Evolutionary conservation across 2,329 filamentous ascomycete genomes (phyloP).

Genomic region (Xylaria sp.): DNA sequence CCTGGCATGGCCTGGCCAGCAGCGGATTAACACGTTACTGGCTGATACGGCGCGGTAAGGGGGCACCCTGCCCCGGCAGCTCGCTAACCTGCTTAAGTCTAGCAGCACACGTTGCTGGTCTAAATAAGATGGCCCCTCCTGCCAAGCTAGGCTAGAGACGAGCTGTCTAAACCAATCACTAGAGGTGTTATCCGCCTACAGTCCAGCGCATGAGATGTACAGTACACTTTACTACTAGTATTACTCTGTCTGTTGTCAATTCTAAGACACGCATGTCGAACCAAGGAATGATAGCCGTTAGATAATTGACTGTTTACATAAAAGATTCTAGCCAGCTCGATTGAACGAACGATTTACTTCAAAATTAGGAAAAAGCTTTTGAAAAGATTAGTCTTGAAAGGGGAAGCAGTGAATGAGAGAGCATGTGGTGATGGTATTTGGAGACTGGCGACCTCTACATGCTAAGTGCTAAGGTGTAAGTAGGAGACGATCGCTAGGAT

Average conservation of each 20-base stretch:
- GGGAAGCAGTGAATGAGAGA: no score
- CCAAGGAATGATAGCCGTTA: background rate
- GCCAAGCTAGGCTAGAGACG: slow-evolving; percentile 4
- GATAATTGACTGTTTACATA: no score
- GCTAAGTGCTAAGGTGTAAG: no score
- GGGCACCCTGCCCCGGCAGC: background rate
- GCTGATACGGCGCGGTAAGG: background rate
- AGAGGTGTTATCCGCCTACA: background rate
- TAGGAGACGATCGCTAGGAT: no score
- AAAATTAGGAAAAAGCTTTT: no score
- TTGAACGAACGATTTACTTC: no score
- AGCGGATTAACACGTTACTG: slow-evolving; percentile 33
- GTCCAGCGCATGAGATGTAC: no score
- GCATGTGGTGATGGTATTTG: no score
- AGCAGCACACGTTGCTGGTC: background rate
- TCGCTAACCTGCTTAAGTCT: slow-evolving; percentile 19
- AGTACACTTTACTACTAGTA: no score
- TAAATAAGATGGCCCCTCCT: slow-evolving; percentile 5
- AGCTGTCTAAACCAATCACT: background rate
- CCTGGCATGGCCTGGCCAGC: slow-evolving; percentile 4
- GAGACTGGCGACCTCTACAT: no score
- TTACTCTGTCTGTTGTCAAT: background rate
- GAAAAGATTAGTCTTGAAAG: no score
- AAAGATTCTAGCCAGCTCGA: no score
- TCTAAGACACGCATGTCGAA: background rate